Evolutionary conservation across 2,329 filamentous ascomycete species (phyloP), one percentile per base, ranked within the genome.

Genomic region (Chaetoscypha palmicola): DNA sequence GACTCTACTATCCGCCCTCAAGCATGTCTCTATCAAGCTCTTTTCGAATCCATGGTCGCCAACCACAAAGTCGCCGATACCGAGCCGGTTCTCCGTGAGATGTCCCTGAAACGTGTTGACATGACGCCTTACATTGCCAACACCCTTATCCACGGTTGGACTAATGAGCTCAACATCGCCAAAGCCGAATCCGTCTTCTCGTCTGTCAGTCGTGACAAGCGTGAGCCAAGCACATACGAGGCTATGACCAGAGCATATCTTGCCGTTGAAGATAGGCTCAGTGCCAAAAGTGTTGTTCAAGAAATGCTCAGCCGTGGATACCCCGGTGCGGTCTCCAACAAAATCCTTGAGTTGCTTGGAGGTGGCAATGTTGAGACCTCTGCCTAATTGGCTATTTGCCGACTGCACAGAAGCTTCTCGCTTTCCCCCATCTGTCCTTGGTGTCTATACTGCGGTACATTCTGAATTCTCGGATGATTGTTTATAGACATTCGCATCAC

Each of bases 81-180:
- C 0, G 81, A 90, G 58, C 65, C 79, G 1, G 66, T 95, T 5
- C 76, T 97, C 14, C 67, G 69, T 17, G 74, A 86, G 55, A 97
- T 98, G 92, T 73, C 72, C 43, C 64, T 68, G 38, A 79, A 78
- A 47, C 69, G 79, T 28, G 81, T 98, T 9, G 83, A 89, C 57
- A 80, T 97, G 72, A 97, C 92, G 2, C 85, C 92, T 0, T 98
- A 98, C 68, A 97, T 98, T 61, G 92, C 92, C 61, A 98, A 98
- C 70, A 95, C 91, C 4, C 74, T 98, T 35, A 97, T 98, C 59
- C 90, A 97, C 61, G 92, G 92, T 51, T 98, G 92, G 91, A 87
- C 91, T 17, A 76, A 83, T 11, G 85, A 86, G 63, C 83, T 84
- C 66, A 77, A 94, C 51, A 85, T 97, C 34, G 67, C 70, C 48